A percentile compares a stretch with the other conserved stretches of the same genome.
phyloP scores from a whole-genome alignment of 345 rosid species.

The Reutealis trisperma region DNA sequence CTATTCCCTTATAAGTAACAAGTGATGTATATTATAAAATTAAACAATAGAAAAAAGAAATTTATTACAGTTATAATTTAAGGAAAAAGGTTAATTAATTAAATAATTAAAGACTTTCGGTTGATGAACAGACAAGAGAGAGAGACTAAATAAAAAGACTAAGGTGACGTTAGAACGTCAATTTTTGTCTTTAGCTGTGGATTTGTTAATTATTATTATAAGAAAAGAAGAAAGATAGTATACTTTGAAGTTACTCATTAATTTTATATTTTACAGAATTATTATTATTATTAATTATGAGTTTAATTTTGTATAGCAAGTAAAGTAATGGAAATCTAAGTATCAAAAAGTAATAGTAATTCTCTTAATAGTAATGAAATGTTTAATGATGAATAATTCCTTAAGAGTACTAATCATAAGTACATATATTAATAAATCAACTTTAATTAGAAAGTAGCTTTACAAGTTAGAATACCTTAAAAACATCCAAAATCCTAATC shows the following conservation, averaged over 20 bases:
- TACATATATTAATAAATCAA: not conserved
- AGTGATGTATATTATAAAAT: too few relatives aligned
- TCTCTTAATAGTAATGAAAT: not conserved
- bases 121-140: not conserved
- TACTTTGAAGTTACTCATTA: conserved; percentile 32
- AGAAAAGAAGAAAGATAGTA: not conserved
- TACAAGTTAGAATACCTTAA: not conserved
- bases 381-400: conserved; percentile 9
- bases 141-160: not conserved
- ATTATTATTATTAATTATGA: not conserved
- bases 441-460: too few relatives aligned
- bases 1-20: too few relatives aligned
- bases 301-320: conserved; percentile 23
- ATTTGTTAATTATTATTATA: not conserved
- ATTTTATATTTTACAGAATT: not conserved
- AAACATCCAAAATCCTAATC: not conserved
- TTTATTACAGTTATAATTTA: not conserved
- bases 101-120: not conserved
- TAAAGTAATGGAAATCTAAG: not conserved
- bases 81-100: not conserved
- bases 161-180: conserved; percentile 24
- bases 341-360: not conserved
- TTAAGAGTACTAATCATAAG: not conserved
- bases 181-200: conserved; percentile 27
- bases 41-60: not conserved